phyloP scores from a whole-genome alignment of 2,329 filamentous ascomycete species.

The Penicillium sp. region DNA sequence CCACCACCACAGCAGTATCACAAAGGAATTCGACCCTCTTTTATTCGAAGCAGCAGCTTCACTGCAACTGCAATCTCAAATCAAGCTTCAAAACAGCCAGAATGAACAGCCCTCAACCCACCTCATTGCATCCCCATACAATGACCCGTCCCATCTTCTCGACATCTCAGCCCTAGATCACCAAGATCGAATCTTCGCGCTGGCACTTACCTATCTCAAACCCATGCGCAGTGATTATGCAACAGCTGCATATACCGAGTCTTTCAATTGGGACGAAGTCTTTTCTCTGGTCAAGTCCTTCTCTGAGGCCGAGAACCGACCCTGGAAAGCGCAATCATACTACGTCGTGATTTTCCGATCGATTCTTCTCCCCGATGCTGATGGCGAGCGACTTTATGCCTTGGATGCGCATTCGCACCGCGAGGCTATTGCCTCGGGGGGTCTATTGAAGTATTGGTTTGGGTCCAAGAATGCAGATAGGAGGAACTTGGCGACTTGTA shows the following conservation, averaged over 20 bases:
- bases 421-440: slow-evolving; percentile 77
- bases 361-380: slow-evolving; percentile 66
- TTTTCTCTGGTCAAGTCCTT: slow-evolving; percentile 57
- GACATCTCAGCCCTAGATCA: slow-evolving; percentile 67
- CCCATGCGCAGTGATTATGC: slow-evolving; percentile 72
- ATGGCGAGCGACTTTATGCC: slow-evolving; percentile 67
- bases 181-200: slow-evolving; percentile 69
- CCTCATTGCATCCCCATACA: slow-evolving; percentile 76
- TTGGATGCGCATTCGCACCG: slow-evolving; percentile 78
- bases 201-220: slow-evolving; percentile 66
- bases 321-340: slow-evolving; percentile 67
- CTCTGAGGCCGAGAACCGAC: slow-evolving; percentile 47
- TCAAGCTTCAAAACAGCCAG: not conserved
- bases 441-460: slow-evolving; percentile 94
- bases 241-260: slow-evolving; percentile 69
- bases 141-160: slow-evolving; percentile 68
- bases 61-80: slow-evolving; percentile 28
- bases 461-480: slow-evolving; percentile 69
- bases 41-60: slow-evolving; percentile 39
- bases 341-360: slow-evolving; percentile 87
- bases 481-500: slow-evolving; percentile 80
- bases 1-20: slow-evolving; percentile 34
- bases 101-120: slow-evolving; percentile 27
- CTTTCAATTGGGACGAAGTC: slow-evolving; percentile 79
- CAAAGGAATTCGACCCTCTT: slow-evolving; percentile 35